These are phyloP conservation scores for Orbilia ellipsospora DNA, from an alignment of 2,329 filamentous ascomycete genomes.

Conservation along the genomic window DNA sequence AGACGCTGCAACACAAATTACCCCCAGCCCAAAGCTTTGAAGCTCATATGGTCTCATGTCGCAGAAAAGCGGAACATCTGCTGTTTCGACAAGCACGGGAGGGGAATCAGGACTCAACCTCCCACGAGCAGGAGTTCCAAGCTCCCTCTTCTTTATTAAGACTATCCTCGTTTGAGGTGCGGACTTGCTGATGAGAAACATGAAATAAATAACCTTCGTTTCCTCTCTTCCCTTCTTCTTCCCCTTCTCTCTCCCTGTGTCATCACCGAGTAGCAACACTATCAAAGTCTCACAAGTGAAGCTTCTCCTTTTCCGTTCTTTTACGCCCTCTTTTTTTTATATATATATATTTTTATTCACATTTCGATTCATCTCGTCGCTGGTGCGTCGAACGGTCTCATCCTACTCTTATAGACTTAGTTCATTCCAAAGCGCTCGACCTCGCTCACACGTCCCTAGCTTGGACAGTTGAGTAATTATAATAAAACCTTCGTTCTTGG, in stretches of 20 bases:
- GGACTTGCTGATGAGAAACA: slow-evolving; percentile 2
- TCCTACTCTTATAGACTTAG: slow-evolving; percentile 18
- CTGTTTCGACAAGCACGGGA: slow-evolving; percentile 27
- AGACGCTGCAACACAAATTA: slow-evolving; percentile 13
- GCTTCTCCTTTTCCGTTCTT: slow-evolving; percentile 52
- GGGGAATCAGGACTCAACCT: not conserved
- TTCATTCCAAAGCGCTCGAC: slow-evolving; percentile 5
- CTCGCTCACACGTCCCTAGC: slow-evolving; percentile 17
- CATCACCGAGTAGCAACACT: slow-evolving; percentile 49
- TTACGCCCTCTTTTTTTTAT: slow-evolving; percentile 11
- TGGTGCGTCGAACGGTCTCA: slow-evolving; percentile 46
- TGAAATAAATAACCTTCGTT: slow-evolving; percentile 31
- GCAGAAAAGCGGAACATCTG: slow-evolving; percentile 29
- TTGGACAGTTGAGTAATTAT: slow-evolving; percentile 36
- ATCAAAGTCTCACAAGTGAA: slow-evolving; percentile 38
- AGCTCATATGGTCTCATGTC: slow-evolving; percentile 40
- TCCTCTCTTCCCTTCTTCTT: slow-evolving; percentile 6
- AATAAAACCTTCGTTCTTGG: slow-evolving; percentile 15
- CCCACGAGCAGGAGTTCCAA: not conserved
- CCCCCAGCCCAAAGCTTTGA: slow-evolving; percentile 17
- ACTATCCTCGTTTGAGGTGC: not conserved
- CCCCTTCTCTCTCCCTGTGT: slow-evolving; percentile 23
- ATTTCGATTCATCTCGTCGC: slow-evolving; percentile 52
- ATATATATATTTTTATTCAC: not conserved
- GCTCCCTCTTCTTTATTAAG: not conserved